Conservation (phyloP, 495 filamentous ascomycete species). For the Aspergillus coremiiformis region DNA sequence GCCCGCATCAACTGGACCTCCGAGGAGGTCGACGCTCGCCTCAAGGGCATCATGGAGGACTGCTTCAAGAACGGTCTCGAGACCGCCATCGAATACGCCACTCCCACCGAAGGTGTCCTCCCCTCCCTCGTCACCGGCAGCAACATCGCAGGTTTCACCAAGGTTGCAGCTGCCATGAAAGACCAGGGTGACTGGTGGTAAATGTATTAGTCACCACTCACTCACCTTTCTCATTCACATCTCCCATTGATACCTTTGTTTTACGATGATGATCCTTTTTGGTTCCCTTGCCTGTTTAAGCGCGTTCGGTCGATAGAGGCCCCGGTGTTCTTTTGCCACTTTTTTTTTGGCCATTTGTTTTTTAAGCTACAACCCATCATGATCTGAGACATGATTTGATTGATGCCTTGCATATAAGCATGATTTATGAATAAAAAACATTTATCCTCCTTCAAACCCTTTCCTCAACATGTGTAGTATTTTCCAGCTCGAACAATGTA, state of each 20-base stretch:
- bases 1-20: constrained; percentile 73
- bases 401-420: constrained; percentile 1
- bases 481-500: no score
- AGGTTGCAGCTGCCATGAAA: constrained; percentile 90
- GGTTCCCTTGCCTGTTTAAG: constrained; percentile 23
- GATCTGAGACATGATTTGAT: not conserved
- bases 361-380: not conserved
- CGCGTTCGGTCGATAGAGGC: constrained; percentile 35
- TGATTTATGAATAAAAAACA: constrained; percentile 2
- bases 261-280: constrained; percentile 21
- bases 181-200: constrained; percentile 98
- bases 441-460: not conserved
- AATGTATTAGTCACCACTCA: constrained; percentile 10
- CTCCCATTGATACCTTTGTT: constrained; percentile 9
- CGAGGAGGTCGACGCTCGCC: constrained; percentile 86
- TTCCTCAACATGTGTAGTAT: no score
- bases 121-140: constrained; percentile 84
- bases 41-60: constrained; percentile 89
- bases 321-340: constrained; percentile 25
- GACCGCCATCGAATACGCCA: constrained; percentile 83
- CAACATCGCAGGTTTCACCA: constrained; percentile 97
- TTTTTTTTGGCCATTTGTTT: no score
- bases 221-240: constrained; percentile 9
- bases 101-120: constrained; percentile 68
- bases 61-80: constrained; percentile 88